A percentile compares a stretch with the other conserved stretches of the same genome.
These are phyloP conservation scores for Lactarius hatsudake DNA, from an alignment of 768 basidiomycete genomes.

Conservation along the genomic window DNA sequence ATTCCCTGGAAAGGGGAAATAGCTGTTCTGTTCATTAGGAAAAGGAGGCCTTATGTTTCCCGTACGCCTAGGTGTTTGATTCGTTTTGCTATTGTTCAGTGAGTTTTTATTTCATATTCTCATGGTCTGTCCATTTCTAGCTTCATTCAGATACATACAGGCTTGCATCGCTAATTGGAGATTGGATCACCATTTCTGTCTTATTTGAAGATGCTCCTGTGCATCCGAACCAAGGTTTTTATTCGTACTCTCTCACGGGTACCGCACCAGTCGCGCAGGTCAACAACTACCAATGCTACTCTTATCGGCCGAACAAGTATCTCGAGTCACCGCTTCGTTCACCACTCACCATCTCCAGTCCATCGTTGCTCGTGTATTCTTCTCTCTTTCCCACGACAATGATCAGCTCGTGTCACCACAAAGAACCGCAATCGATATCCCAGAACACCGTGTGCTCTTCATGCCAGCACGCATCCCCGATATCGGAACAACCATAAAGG, in stretches of 20 bases:
- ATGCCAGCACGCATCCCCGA: conserved; percentile 73
- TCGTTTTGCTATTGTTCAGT: no score
- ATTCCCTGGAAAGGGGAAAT: no score
- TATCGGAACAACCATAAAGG: conserved; percentile 66
- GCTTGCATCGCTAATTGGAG: no score
- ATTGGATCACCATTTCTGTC: no score
- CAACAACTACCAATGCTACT: neutral
- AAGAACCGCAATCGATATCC: conserved; percentile 52
- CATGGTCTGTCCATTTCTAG: no score
- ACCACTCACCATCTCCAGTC: conserved; percentile 40
- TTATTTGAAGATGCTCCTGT: no score
- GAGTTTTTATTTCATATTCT: no score
- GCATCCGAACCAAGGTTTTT: no score
- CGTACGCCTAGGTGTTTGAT: no score
- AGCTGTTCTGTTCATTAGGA: no score
- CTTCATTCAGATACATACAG: no score
- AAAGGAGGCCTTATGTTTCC: no score
- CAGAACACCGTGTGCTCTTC: conserved; percentile 63
- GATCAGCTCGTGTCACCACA: conserved; percentile 43
- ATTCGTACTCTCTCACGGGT: neutral
- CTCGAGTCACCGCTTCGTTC: conserved; percentile 45
- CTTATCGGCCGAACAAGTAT: conserved; percentile 53
- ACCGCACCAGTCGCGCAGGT: conserved; percentile 15
- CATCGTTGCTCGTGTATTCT: conserved; percentile 29
- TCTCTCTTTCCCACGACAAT: neutral